Base-by-base conservation (phyloP, 2,329 filamentous ascomycete species). In the Alternaria ethzedia region DNA sequence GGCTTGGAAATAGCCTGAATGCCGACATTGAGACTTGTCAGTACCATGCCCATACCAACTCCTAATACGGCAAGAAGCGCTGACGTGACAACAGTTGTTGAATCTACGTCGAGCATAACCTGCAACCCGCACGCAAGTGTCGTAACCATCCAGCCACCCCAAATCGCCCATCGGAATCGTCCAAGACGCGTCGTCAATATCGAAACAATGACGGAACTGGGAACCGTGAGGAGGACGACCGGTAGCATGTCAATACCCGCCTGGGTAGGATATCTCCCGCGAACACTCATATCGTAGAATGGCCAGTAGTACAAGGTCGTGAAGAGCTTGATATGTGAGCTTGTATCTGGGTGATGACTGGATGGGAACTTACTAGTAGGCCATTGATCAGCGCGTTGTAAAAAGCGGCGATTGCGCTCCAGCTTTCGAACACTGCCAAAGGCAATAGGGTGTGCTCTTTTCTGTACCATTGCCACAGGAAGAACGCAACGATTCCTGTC, bases 301-400 rank as follows among this genome's bases (percentile, higher is more conserved):
- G 80, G 74, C 50, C 81, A 70, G 61, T 83, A 83, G 66, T 84
- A 83, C 5, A 84, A 63, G 23, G 78, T 78, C 8, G 75, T 75
- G 49, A 81, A 81, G 17, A 84, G 67, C 82, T 84, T 56, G 28
- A 26, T 6, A 15, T 28, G 52, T 52, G 30, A 32, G 50, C 52
- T 20, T 60, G 28, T 15, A 43, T n/a, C 2, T 36, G 5, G 15
- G 15, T 5, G 26, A 49, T 7, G 11, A 9, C 9, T 21, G 4
- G 5, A 15, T 9, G 4, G 44, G 12, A 8, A 76, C 80, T 71
- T 61, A 84, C 82, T 54, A 83, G 61, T n/a, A 84, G 69, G 2
- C 82, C 82, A 62, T 83, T 81, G 46, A 80, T 66, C 36, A 83
- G 71, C 15, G 82, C 78, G 28, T 80, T 78, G 28, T 80, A 65